These are phyloP conservation scores for Cercospora zeina DNA, from an alignment of 2,329 filamentous ascomycete species.

Conservation along the genomic window DNA sequence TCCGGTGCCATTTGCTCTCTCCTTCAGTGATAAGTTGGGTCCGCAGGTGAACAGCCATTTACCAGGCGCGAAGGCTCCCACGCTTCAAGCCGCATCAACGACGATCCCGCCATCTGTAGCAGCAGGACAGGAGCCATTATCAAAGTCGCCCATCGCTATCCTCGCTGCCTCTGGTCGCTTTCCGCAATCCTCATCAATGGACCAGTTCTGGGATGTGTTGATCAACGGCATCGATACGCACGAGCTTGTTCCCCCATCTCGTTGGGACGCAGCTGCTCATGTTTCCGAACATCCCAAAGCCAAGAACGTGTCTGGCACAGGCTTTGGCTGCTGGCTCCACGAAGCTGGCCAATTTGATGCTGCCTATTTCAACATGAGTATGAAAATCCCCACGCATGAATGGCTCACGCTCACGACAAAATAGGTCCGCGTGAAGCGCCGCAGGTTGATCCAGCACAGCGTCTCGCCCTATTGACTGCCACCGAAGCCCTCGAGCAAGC, in stretches of 20 bases:
- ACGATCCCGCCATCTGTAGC: neutral
- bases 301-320: slow-evolving; percentile 28
- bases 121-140: slow-evolving; percentile 14
- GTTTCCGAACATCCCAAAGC: slow-evolving; percentile 44
- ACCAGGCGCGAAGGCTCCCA: neutral
- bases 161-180: slow-evolving; percentile 34
- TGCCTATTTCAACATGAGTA: slow-evolving; percentile 44
- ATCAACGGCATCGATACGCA: slow-evolving; percentile 25
- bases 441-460: slow-evolving; percentile 30
- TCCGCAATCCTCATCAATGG: slow-evolving; percentile 28
- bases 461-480: slow-evolving; percentile 34
- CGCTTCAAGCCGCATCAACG: neutral
- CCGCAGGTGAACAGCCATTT: slow-evolving; percentile 12
- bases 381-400: slow-evolving; percentile 12
- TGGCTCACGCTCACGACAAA: neutral
- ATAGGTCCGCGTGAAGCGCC: slow-evolving; percentile 32
- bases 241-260: slow-evolving; percentile 25
- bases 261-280: slow-evolving; percentile 41
- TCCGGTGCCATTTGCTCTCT: slow-evolving; percentile 15
- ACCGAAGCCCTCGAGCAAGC: slow-evolving; percentile 34
- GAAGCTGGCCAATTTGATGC: slow-evolving; percentile 44
- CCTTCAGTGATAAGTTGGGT: slow-evolving; percentile 9
- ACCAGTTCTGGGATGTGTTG: slow-evolving; percentile 33
- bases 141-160: slow-evolving; percentile 30
- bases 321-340: slow-evolving; percentile 42